Evolutionary conservation across 2,329 filamentous ascomycete genomes (phyloP), one percentile per base, ranked within the genome.

Genomic region (Colletotrichum viniferum): DNA sequence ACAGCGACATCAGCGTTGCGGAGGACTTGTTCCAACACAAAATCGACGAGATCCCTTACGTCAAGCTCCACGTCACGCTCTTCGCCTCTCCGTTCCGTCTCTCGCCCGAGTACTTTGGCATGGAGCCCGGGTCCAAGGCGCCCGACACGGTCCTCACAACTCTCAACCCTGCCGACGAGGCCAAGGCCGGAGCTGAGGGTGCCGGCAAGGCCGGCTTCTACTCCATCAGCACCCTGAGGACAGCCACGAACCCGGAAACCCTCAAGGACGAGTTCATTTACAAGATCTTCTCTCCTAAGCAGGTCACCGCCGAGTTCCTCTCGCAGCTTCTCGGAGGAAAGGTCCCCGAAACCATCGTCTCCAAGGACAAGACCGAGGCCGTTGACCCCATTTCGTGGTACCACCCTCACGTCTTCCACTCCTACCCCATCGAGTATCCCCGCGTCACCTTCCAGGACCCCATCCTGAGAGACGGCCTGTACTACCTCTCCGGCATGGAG

Each of bases 401-500:
- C 77, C 88, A 95, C 78, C 90, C 95, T 16, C 92, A 96, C 77
- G 86, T 91, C 43, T 98, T 97, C 91, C 84, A 96, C 78, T 93
- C 94, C 0, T 99, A 98, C 83, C 97, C 97, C 0, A 92, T 95
- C 77, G 91, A 95, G 79, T 91, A 92, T n/a, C 96, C 96, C 0
- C 90, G 96, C 1, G 92, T 96, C 1, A 96, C 94, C 0, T 99
- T 98, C 83, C 95, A 98, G 79, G 94, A 97, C 76, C 91, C 93
- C 4, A 87, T 93, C 77, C 82, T 98, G 4, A 92, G 91, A 7
- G 84, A 89, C 8, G 91, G 91, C 0, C 80, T 96, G 16, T 97
- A 92, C 84, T 94, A 94, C 81, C 94, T 92, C 0, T 92, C 91
- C 13, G 92, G 91, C 4, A 97, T 98, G 58, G 96, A 98, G 85